phyloP scores from a whole-genome alignment of 495 filamentous ascomycete genomes.

The Aspergillus conjunctus region DNA sequence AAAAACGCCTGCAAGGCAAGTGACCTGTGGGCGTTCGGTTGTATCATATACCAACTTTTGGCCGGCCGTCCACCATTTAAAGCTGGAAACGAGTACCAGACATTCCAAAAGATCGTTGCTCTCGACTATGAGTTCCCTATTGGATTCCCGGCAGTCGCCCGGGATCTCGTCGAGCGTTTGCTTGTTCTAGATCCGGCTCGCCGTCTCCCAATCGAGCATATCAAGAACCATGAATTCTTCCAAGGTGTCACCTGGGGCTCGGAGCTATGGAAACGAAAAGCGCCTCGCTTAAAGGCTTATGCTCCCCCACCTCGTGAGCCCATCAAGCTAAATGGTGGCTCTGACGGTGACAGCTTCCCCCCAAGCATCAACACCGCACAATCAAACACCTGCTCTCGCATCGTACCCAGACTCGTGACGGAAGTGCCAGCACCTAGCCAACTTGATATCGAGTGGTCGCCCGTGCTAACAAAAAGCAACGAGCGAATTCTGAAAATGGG shows the following conservation, averaged over 20 bases:
- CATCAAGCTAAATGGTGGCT: conserved; percentile 75
- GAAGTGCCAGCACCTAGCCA: conserved; percentile 95
- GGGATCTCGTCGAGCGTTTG: conserved; percentile 88
- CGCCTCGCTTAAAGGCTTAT: conserved; percentile 86
- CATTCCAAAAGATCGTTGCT: conserved; percentile 96
- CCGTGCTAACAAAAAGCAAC: conserved; percentile 85
- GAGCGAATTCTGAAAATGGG: conserved; percentile 95
- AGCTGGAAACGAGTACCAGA: conserved; percentile 93
- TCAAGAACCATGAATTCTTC: conserved; percentile 97
- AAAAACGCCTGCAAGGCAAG: conserved; percentile 98
- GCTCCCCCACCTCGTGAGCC: conserved; percentile 77
- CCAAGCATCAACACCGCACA: conserved; percentile 54
- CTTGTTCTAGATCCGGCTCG: conserved; percentile 87
- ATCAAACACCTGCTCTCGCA: conserved; percentile 51
- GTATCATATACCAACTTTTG: conserved; percentile 95
- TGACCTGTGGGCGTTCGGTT: conserved; percentile 99
- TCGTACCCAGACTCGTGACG: conserved; percentile 83
- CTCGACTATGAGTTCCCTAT: conserved; percentile 92
- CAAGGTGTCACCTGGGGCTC: conserved; percentile 85
- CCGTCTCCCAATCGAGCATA: conserved; percentile 91
- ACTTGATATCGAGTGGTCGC: conserved; percentile 98
- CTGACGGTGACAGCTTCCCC: conserved; percentile 44
- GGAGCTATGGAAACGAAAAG: conserved; percentile 86
- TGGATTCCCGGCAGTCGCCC: conserved; percentile 85
- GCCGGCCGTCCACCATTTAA: conserved; percentile 96